Conservation (phyloP, 2,329 filamentous ascomycete species). For the Bimuria novae-zelandiae region DNA sequence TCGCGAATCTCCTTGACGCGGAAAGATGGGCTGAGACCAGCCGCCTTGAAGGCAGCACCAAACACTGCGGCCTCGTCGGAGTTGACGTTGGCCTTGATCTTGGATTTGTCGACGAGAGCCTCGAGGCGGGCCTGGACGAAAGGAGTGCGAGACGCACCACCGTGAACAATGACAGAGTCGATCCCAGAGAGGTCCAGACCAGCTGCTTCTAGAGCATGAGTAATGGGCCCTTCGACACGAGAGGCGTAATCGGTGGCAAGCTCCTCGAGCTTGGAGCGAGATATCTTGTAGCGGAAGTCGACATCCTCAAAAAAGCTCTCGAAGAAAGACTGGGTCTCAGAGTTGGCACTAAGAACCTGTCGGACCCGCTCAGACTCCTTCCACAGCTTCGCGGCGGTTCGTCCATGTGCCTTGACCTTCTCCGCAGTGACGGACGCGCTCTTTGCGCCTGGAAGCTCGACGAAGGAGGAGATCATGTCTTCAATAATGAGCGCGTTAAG, state of each 20-base stretch:
- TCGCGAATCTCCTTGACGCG: conserved; percentile 95
- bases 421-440: conserved; percentile 65
- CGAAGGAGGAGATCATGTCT: conserved; percentile 82
- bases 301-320: conserved; percentile 90
- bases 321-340: conserved; percentile 77
- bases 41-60: conserved; percentile 92
- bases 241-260: conserved; percentile 70
- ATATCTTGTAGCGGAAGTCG: conserved; percentile 90
- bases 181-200: conserved; percentile 75
- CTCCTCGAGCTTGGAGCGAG: conserved; percentile 78
- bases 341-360: conserved; percentile 92
- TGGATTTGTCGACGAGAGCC: conserved; percentile 71
- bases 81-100: conserved; percentile 93
- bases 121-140: conserved; percentile 93
- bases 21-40: conserved; percentile 91
- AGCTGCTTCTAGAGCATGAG: conserved; percentile 74
- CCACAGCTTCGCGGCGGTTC: conserved; percentile 85
- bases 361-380: conserved; percentile 88
- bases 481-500: conserved; percentile 87
- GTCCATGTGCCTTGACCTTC: conserved; percentile 74
- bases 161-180: conserved; percentile 90
- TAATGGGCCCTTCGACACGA: conserved; percentile 71
- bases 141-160: conserved; percentile 85
- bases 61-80: conserved; percentile 96
- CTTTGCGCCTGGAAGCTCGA: conserved; percentile 67